These are phyloP conservation scores for Cercospora citrullina DNA, from an alignment of 2,329 filamentous ascomycete genomes.

Conservation along the genomic window DNA sequence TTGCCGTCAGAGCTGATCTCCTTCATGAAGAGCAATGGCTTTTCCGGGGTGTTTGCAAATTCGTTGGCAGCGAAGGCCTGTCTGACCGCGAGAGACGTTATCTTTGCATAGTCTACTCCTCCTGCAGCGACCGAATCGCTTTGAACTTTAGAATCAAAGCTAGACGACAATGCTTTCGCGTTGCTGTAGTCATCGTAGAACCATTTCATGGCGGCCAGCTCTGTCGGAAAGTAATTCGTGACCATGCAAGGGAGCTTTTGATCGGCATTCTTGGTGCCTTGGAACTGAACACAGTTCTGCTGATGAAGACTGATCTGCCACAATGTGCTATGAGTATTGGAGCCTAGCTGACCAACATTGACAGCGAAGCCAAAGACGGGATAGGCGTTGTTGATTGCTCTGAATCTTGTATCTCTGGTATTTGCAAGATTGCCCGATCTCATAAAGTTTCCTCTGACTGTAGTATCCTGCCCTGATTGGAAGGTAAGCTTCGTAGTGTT, in stretches of 20 bases:
- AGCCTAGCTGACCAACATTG: slow-evolving; percentile 50
- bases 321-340: slow-evolving; percentile 41
- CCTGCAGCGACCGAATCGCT: slow-evolving; percentile 49
- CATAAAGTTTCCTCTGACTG: slow-evolving; percentile 51
- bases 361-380: slow-evolving; percentile 56
- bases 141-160: slow-evolving; percentile 48
- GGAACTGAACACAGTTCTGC: slow-evolving; percentile 53
- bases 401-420: slow-evolving; percentile 48
- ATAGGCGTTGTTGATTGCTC: slow-evolving; percentile 50
- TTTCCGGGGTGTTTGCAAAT: slow-evolving; percentile 50
- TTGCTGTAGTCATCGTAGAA: slow-evolving; percentile 53
- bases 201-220: slow-evolving; percentile 48
- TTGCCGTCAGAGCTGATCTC: slow-evolving; percentile 53
- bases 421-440: slow-evolving; percentile 48
- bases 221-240: slow-evolving; percentile 53
- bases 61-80: slow-evolving; percentile 55
- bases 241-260: slow-evolving; percentile 50
- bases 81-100: slow-evolving; percentile 54
- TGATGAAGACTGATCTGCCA: slow-evolving; percentile 56
- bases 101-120: slow-evolving; percentile 50
- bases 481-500: slow-evolving; percentile 45
- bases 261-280: slow-evolving; percentile 38
- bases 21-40: slow-evolving; percentile 56
- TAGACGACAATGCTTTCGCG: slow-evolving; percentile 40
- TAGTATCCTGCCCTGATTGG: slow-evolving; percentile 48